phyloP scores from a whole-genome alignment of 2,329 filamentous ascomycete species.

The Seiridium unicorne region DNA sequence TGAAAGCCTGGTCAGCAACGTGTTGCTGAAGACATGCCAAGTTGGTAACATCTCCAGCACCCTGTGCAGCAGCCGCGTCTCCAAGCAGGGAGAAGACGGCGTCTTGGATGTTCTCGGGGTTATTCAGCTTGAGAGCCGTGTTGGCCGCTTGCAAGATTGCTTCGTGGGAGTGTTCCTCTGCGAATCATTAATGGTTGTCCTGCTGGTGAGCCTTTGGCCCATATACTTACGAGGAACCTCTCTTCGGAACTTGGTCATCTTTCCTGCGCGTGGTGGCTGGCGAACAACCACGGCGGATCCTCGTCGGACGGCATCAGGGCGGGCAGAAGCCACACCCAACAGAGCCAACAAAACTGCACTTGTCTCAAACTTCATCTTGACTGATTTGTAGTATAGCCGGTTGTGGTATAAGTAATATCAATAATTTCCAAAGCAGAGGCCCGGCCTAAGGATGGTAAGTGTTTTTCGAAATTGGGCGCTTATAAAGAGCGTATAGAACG shows the following conservation, averaged over 20 bases:
- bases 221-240: slow-evolving; percentile 28
- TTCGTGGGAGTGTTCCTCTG: slow-evolving; percentile 32
- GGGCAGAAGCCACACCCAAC: slow-evolving; percentile 27
- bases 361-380: slow-evolving; percentile 30
- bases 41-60: slow-evolving; percentile 36
- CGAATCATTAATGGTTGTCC: slow-evolving; percentile 8
- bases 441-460: slow-evolving; percentile 23
- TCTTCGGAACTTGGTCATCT: slow-evolving; percentile 23
- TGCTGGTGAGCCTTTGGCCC: background rate
- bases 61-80: slow-evolving; percentile 43
- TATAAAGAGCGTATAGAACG: slow-evolving; percentile 23
- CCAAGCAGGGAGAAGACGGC: slow-evolving; percentile 37
- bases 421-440: slow-evolving; percentile 18
- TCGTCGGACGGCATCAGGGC: slow-evolving; percentile 25
- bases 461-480: slow-evolving; percentile 11
- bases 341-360: slow-evolving; percentile 25
- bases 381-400: slow-evolving; percentile 10
- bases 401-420: background rate
- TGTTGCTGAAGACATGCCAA: slow-evolving; percentile 45
- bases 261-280: slow-evolving; percentile 8
- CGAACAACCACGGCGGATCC: slow-evolving; percentile 17
- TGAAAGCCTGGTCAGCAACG: slow-evolving; percentile 58
- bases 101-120: slow-evolving; percentile 27
- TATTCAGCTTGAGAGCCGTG: slow-evolving; percentile 26
- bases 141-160: slow-evolving; percentile 25